phyloP scores from a whole-genome alignment of 441 rosid genomes.

The Melastoma candidum region DNA sequence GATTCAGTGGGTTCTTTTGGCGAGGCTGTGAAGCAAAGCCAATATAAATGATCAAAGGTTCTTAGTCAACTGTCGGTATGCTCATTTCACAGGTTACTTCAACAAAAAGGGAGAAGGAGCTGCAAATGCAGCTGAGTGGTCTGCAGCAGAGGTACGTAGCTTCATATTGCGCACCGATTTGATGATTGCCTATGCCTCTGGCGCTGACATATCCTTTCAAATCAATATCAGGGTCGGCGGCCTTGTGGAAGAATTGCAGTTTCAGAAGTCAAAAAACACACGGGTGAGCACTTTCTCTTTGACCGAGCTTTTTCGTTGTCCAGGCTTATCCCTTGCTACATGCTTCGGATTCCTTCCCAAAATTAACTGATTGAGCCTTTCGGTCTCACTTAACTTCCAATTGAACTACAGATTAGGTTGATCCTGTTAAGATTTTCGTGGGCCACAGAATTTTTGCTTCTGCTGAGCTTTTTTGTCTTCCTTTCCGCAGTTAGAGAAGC shows the following conservation, averaged over 20 bases:
- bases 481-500: slow-evolving; percentile 52
- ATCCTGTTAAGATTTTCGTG: not conserved
- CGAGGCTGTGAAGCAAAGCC: not conserved
- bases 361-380: too few relatives aligned
- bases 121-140: slow-evolving; percentile 51
- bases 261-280: slow-evolving; percentile 53
- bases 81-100: slow-evolving; percentile 22
- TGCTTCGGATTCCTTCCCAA: too few relatives aligned
- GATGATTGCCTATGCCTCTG: not conserved
- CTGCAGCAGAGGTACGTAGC: slow-evolving; percentile 68
- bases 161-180: not conserved
- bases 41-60: slow-evolving; percentile 13
- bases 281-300: slow-evolving; percentile 40
- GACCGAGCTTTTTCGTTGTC: not conserved
- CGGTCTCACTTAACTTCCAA: too few relatives aligned
- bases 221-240: slow-evolving; percentile 41
- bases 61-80: slow-evolving; percentile 20
- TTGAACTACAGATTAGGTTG: too few relatives aligned
- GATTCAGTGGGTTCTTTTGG: too few relatives aligned
- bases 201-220: slow-evolving; percentile 7
- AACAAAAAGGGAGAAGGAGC: slow-evolving; percentile 55
- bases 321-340: too few relatives aligned
- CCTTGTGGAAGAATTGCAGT: slow-evolving; percentile 67
- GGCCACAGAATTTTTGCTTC: not conserved
- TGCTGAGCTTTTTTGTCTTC: not conserved